Conservation (phyloP, 129 eudicot species). For the Centella asiatica region DNA sequence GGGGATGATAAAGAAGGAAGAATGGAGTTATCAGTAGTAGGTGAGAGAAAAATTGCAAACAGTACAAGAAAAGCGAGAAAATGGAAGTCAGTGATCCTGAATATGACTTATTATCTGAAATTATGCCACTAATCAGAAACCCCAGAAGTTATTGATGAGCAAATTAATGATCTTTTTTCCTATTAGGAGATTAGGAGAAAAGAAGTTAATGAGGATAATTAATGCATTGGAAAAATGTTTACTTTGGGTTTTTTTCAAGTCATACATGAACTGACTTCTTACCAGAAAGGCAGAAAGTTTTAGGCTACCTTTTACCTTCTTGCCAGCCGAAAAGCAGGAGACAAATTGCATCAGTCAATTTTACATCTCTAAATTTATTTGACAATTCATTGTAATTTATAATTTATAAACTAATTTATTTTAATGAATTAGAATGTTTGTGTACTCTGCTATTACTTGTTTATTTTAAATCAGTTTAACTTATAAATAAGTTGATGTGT, state of each 20-base stretch:
- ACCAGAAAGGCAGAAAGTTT: constrained; percentile 4
- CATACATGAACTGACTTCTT: background rate
- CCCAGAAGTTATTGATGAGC: background rate
- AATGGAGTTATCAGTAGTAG: constrained; percentile 79
- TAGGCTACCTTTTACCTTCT: background rate
- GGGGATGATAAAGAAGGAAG: constrained; percentile 36
- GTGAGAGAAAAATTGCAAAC: constrained; percentile 40
- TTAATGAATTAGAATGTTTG: too few species aligned
- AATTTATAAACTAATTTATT: too few species aligned
- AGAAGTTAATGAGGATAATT: too few species aligned
- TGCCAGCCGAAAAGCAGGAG: constrained; percentile 1
- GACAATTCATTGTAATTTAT: too few species aligned
- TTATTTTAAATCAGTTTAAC: too few species aligned
- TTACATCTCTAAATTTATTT: too few species aligned
- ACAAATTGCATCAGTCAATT: too few species aligned
- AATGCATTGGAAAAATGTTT: background rate
- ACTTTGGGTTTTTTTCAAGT: constrained; percentile 11
- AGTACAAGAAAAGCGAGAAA: constrained; percentile 40
- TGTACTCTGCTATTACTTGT: too few species aligned
- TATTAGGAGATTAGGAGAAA: too few species aligned
- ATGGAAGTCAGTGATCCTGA: constrained; percentile 23
- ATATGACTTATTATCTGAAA: constrained; percentile 37
- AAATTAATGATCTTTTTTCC: too few species aligned
- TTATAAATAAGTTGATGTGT: too few species aligned
- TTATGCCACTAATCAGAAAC: background rate